Base-by-base conservation (phyloP, 768 basidiomycete species). In the Suillus discolor region DNA sequence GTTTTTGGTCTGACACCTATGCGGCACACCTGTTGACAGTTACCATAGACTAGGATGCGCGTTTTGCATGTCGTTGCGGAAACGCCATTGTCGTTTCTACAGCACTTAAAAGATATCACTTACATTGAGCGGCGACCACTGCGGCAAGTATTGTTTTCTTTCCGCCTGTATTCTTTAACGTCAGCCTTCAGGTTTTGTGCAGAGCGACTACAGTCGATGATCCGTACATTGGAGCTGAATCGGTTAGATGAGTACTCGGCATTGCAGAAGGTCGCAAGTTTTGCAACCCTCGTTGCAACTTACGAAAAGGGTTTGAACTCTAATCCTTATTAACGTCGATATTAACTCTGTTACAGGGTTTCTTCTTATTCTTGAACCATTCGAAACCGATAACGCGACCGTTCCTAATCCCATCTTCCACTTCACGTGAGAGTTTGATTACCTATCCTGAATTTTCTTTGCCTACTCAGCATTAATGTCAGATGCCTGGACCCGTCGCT, bases 31-130 rank as follows among this genome's bases (percentile, higher is more conserved):
- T 31, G 34, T 67, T 76, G 62, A 74, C 28, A 47, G 18, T n/a
- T 54, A 55, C 59, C 20, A 18, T 70, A 98, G 96, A 99, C 97
- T 20, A 87, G 97, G 62, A 99, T 99, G 97, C 89, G 97, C 60
- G 97, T 99, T n/a, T 81, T 98, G 34, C 97, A 99, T 75, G 97
- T 99, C 66, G 97, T 99, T 16, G 97, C 97, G 20, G 97, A 99
- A 78, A 99, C 97, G 2, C 97, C 97, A 0, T 81, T 93, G 34
- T 99, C 97, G 2, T 99, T 99, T 77, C 79, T 99, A 49, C 97
- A 98, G 73, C 97, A 99, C 78, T 83, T 99, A 57, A 99, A 97
- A 79, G 97, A 99, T 71, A 98, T 99, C 67, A 99, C 97, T 16
- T 99, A 96, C 75, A 99, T 99, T 65, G 97, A 99, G 75, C 84